Base-by-base conservation (phyloP, 257 asterid genomes). In the Solanum ahanhuiri region DNA sequence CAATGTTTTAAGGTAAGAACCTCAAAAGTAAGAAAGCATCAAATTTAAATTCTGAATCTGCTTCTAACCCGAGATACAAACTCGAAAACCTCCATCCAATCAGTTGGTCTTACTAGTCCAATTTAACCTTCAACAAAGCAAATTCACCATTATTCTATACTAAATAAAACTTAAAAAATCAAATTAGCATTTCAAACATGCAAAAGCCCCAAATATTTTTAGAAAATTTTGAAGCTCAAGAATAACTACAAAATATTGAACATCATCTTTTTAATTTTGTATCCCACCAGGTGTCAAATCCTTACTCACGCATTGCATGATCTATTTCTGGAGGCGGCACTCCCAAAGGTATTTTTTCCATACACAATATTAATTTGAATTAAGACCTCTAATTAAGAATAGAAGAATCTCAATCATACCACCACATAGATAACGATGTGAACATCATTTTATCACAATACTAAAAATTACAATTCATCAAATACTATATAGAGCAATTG, bases 361-460 rank as follows among this genome's bases (percentile, higher is more conserved):
- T 48, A 4, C 20, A 14, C 7, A 48, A 12, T 48, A 14, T 51
- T 17, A 1, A 6, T 18, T 54, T 0, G 7, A 54, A 54, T 2
- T 7, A 7, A 2, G 1, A 18, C 2, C n/a, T 54, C 9, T 54
- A 1, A 2, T 54, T 17, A 2, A 54, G n/a, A 3, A 54, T 0
- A 0, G 2, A 1, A 0, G 23, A 6, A 7, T 57, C 64, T 57
- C 23, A 57, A 57, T 7, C 11, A 43, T 43, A 30, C 31, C 2
- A 30, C 31, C 31, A 43, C 5, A n/a, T n/a, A n/a, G n/a, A n/a
- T 43, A 11, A 11, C 51, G 51, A 43, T 43, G 15, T 1, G 15
- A 43, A 43, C 51, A 57, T 18, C 4, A 7, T 18, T 57, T 58
- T 58, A 3, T 58, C 67, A 22, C 28, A 58, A 8, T 58, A 58